A percentile compares a stretch with the other conserved stretches of the same genome.
Evolutionary conservation across 768 basidiomycete species (phyloP).

Genomic region (Suillus variegatus): DNA sequence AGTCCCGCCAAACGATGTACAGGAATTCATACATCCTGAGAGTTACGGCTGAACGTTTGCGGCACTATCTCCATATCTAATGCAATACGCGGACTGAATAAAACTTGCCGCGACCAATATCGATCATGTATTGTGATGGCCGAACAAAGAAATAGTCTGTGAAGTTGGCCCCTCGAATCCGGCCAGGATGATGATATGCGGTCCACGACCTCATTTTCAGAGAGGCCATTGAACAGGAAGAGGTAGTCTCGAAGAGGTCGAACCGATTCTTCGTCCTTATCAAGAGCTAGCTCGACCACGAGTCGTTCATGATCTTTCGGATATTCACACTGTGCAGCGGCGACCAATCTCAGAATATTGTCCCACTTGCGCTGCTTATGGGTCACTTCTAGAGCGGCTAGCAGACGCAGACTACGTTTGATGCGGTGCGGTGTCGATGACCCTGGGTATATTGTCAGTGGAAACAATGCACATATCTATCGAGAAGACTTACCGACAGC

Average conservation of each 20-base stretch:
- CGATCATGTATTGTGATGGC: neutral
- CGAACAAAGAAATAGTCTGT: neutral
- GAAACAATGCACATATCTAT: neutral
- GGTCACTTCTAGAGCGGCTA: neutral
- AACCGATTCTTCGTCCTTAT: neutral
- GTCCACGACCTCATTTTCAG: neutral
- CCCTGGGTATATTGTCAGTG: neutral
- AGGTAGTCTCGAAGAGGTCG: conserved; percentile 1
- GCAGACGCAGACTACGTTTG: neutral
- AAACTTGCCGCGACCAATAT: neutral
- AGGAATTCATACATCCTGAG: neutral
- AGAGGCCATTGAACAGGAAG: neutral
- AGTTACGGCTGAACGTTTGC: neutral
- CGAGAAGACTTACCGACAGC: neutral
- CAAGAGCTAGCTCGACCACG: neutral
- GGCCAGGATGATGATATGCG: neutral
- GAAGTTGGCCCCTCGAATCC: neutral
- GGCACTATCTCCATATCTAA: neutral
- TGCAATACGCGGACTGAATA: neutral
- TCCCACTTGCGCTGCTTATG: neutral
- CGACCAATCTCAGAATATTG: neutral
- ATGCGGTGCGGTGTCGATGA: neutral
- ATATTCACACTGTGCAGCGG: neutral
- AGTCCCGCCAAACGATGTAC: neutral
- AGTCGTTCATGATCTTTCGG: neutral